Conservation (phyloP, 257 asterid genomes). For the Gentiana straminea region DNA sequence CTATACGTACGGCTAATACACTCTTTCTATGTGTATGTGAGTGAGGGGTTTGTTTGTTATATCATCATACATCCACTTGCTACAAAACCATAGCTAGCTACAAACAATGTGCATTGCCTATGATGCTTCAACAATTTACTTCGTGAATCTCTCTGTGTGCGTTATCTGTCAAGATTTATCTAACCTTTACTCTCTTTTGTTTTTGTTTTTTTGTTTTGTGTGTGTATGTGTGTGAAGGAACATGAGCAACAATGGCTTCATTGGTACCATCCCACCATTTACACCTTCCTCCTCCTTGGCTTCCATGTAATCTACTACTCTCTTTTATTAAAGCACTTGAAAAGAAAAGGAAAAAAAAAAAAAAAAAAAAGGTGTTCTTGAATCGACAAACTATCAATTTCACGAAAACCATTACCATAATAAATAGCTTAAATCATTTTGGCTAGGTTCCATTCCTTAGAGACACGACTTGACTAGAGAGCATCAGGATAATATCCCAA, state of each 20-base stretch:
- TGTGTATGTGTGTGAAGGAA: conserved; percentile 29
- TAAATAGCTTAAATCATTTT: too few species aligned
- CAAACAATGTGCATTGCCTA: too few species aligned
- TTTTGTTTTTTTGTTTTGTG: too few species aligned
- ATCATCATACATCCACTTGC: neutral
- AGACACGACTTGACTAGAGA: too few species aligned
- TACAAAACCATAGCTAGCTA: too few species aligned
- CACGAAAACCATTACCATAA: neutral
- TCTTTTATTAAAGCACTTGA: neutral
- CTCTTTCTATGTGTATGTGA: too few species aligned
- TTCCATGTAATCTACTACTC: conserved; percentile 26
- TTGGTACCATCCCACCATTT: conserved; percentile 33
- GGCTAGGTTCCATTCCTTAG: too few species aligned
- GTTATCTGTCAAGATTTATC: too few species aligned
- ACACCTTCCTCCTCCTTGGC: conserved; percentile 28
- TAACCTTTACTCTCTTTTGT: neutral
- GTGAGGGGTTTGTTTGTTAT: neutral
- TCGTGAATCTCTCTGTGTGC: too few species aligned
- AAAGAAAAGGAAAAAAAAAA: neutral
- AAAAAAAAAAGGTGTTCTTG: neutral
- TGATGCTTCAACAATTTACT: too few species aligned
- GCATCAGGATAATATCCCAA: too few species aligned
- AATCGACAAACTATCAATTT: neutral
- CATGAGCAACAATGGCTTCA: conserved; percentile 42
- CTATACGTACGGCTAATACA: too few species aligned